Base-by-base conservation (phyloP, 805 yeast genomes). In the Saturnispora ahearnii region DNA sequence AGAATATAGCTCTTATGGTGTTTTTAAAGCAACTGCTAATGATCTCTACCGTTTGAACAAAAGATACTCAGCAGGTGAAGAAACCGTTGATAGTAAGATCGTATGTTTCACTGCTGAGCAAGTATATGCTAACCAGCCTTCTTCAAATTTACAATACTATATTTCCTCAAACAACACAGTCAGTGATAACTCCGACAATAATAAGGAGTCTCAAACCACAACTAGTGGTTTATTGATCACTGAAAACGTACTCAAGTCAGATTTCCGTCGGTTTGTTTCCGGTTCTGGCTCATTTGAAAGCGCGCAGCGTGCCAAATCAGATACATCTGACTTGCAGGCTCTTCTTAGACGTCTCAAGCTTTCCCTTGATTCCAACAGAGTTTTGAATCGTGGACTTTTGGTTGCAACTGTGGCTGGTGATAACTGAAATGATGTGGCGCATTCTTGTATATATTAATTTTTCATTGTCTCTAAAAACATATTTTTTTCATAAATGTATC, bases 1-100 rank as follows among this genome's bases (percentile, higher is more conserved):
- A 3, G 34, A 33, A 4, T 55, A 41, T 36, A 33, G 36, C 2
- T 50, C 59, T 6, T 54, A 55, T 44, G 57, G 54, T 3, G 34
- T 49, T 3, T 26, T 53, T 12, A 56, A 55, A 43, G 38, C 40
- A 7, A 15, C 13, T n/a, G 30, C 31, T 21, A 32, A 31, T 5
- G 49, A 48, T 5, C 37, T 49, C 2, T 21, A 29, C 6, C 45
- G 42, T 29, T 36, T 55, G 24, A 29, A 37, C 11, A 47, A 48
- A 12, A 53, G 33, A 32, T 47, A 49, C 22, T 29, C 38, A 28
- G 29, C n/a, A 13, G 49, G 41, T 15, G 34, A 37, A 24, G 36
- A 32, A 15, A 21, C 29, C 12, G 33, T 18, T 2, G 34, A 32
- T 5, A 40, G 41, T 10, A 48, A 43, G 15, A 43, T 45, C 2